Evolutionary conservation across 2,329 filamentous ascomycete species (phyloP).

Genomic region (Exophiala alcalophila): DNA sequence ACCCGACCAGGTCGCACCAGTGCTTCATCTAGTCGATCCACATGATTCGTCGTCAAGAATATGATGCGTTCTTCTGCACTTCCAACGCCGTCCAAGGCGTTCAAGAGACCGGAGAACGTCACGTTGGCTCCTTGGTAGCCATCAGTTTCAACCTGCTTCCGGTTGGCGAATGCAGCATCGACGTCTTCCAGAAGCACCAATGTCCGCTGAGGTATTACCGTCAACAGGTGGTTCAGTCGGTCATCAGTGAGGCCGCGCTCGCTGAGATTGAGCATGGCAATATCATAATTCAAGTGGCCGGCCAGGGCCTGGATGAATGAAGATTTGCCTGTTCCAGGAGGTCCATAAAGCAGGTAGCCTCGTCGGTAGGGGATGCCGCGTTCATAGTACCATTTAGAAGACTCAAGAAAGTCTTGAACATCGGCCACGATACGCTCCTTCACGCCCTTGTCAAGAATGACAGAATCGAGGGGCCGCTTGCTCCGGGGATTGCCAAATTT

Average conservation of each 20-base stretch:
- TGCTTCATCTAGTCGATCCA: conserved; percentile 78
- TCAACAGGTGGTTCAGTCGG: conserved; percentile 78
- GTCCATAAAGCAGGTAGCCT: conserved; percentile 84
- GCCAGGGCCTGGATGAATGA: conserved; percentile 95
- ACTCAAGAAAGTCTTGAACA: conserved; percentile 74
- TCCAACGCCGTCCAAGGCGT: conserved; percentile 84
- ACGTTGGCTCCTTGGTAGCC: conserved; percentile 85
- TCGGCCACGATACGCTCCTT: conserved; percentile 78
- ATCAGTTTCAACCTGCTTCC: conserved; percentile 71
- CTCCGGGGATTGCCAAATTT: conserved; percentile 78
- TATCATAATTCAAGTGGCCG: conserved; percentile 86
- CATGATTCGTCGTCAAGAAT: conserved; percentile 91
- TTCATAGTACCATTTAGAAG: conserved; percentile 85
- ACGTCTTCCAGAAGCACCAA: conserved; percentile 85
- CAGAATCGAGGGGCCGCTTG: conserved; percentile 83
- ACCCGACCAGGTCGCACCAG: conserved; percentile 87
- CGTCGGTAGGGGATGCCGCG: conserved; percentile 90
- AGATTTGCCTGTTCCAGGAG: conserved; percentile 88
- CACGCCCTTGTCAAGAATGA: conserved; percentile 79
- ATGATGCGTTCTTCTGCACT: conserved; percentile 91
- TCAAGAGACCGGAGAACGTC: conserved; percentile 88
- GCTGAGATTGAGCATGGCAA: conserved; percentile 87
- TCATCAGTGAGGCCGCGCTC: conserved; percentile 89
- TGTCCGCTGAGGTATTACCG: conserved; percentile 77
- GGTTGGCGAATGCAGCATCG: conserved; percentile 84